phyloP scores from a whole-genome alignment of 148 eudicot species.

The Nepenthes mirabilis region DNA sequence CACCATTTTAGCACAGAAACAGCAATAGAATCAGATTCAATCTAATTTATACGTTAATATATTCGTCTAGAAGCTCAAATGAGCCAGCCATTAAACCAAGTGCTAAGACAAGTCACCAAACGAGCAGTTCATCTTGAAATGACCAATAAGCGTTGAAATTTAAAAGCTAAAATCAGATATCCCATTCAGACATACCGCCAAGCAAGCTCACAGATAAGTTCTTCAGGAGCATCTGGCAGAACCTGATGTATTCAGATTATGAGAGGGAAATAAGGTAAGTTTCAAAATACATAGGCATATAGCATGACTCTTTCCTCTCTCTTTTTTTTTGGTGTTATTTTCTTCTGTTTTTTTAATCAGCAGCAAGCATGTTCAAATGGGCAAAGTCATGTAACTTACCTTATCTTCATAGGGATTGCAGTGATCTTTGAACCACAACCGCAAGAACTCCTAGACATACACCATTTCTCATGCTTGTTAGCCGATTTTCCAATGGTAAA shows the following conservation, averaged over 20 bases:
- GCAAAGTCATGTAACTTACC: conserved; percentile 24
- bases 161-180: background rate
- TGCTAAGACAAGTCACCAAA: background rate
- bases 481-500: background rate
- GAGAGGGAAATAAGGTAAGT: background rate
- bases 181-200: conserved; percentile 48
- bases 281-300: background rate
- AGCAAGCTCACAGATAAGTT: conserved; percentile 90
- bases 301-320: background rate
- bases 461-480: too few relatives aligned
- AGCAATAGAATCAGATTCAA: too few relatives aligned
- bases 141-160: background rate
- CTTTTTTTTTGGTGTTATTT: background rate
- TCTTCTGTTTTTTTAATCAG: too few relatives aligned
- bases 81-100: background rate
- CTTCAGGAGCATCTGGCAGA: conserved; percentile 90
- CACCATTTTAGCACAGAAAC: too few relatives aligned
- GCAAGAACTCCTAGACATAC: conserved; percentile 65
- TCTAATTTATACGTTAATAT: too few relatives aligned
- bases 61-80: too few relatives aligned
- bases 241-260: conserved; percentile 24
- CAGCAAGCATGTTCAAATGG: background rate
- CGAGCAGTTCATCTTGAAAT: background rate
- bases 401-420: conserved; percentile 90
- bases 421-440: conserved; percentile 87